Conservation (phyloP, 306 rosid species). For the Cicer chorassanicum region DNA sequence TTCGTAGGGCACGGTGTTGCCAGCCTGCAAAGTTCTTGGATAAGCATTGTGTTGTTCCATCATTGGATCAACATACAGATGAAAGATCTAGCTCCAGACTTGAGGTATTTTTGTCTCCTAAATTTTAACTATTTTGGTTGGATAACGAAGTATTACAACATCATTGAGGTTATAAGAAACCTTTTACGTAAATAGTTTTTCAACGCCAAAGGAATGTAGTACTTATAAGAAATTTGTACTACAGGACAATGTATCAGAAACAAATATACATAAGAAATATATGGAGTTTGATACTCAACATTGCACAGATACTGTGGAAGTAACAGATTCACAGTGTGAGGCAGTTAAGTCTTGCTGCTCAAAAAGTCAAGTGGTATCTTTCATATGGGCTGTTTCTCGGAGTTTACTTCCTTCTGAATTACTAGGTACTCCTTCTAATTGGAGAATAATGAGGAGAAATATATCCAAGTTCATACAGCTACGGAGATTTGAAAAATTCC, state of each 20-base stretch:
- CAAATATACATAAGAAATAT: slow-evolving; percentile 41
- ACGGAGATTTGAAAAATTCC: slow-evolving; percentile 76
- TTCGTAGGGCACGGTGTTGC: slow-evolving; percentile 62
- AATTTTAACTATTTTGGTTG: slow-evolving; percentile 29
- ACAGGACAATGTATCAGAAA: slow-evolving; percentile 51
- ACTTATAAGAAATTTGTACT: slow-evolving; percentile 30
- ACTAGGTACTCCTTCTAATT: slow-evolving; percentile 72
- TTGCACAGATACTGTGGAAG: slow-evolving; percentile 44
- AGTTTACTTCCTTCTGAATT: slow-evolving; percentile 76
- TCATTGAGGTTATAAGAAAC: slow-evolving; percentile 29
- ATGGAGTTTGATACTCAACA: slow-evolving; percentile 40
- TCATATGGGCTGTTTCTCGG: slow-evolving; percentile 90
- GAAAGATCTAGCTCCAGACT: slow-evolving; percentile 46
- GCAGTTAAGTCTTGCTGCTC: slow-evolving; percentile 61
- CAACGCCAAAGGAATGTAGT: slow-evolving; percentile 14
- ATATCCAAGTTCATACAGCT: slow-evolving; percentile 73
- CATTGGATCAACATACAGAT: slow-evolving; percentile 41
- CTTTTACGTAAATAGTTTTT: not conserved
- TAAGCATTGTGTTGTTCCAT: slow-evolving; percentile 70
- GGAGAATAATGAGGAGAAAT: slow-evolving; percentile 80
- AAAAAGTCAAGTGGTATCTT: slow-evolving; percentile 84
- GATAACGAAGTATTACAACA: slow-evolving; percentile 20
- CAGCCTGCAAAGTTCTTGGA: slow-evolving; percentile 63
- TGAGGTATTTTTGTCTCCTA: slow-evolving; percentile 56
- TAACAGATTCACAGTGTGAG: slow-evolving; percentile 46